Percentiles rank a stretch among this genome's conserved stretches.
Evolutionary conservation across 805 yeast genomes (phyloP).

Genomic region (Suhomyces kilbournensis): DNA sequence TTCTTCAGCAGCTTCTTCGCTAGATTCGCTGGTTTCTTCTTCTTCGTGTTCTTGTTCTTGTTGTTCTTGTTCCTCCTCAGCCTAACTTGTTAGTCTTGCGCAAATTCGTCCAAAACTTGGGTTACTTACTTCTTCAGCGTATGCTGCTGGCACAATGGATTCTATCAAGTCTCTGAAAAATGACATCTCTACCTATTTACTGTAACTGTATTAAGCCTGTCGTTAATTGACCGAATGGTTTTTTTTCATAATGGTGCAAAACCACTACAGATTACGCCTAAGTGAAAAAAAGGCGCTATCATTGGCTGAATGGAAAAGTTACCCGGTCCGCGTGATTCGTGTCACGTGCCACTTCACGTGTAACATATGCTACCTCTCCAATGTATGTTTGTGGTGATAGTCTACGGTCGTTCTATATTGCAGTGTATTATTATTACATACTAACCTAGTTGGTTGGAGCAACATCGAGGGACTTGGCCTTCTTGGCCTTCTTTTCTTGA

Average conservation of each 20-base stretch:
- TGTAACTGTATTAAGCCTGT: background rate
- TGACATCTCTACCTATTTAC: constrained; percentile 29
- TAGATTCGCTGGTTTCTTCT: constrained; percentile 18
- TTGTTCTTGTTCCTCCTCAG: constrained; percentile 25
- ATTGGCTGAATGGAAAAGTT: constrained; percentile 20
- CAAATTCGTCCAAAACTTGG: background rate
- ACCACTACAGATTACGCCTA: constrained; percentile 8
- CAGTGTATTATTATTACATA: constrained; percentile 1
- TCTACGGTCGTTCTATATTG: background rate
- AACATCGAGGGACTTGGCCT: constrained; percentile 53
- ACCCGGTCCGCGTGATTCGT: background rate
- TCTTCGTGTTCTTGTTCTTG: constrained; percentile 20
- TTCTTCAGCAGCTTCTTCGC: constrained; percentile 28
- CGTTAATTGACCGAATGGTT: constrained; percentile 1
- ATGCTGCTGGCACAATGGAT: constrained; percentile 75
- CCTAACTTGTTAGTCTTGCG: constrained; percentile 18
- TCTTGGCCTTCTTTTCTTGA: constrained; percentile 78
- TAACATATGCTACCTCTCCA: no score
- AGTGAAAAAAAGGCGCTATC: constrained; percentile 25
- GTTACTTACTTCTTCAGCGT: constrained; percentile 67
- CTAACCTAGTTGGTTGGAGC: constrained; percentile 14
- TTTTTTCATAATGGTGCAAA: constrained; percentile 8
- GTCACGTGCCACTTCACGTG: background rate
- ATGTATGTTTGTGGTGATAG: background rate
- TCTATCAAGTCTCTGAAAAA: constrained; percentile 75